Conservation (phyloP, 2,329 filamentous ascomycete species). For the Exophiala xenobiotica region DNA sequence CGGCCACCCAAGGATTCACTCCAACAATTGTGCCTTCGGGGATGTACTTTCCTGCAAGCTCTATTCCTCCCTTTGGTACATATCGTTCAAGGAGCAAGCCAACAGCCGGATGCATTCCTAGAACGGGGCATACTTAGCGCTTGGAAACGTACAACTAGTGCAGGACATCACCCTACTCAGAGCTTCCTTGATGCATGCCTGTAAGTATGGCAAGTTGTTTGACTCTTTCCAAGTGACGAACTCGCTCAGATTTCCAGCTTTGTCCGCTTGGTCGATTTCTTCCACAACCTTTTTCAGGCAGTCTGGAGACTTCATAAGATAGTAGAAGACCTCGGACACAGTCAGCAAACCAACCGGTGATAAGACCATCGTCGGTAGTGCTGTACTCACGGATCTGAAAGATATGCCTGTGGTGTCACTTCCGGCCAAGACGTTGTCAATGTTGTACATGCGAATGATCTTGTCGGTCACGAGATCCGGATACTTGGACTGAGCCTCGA, state of each 20-base stretch:
- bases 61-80: slow-evolving; percentile 22
- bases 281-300: slow-evolving; percentile 7
- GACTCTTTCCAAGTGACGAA: slow-evolving; percentile 11
- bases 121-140: no score
- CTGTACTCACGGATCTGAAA: slow-evolving; percentile 6
- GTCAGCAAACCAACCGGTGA: no score
- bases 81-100: slow-evolving; percentile 27
- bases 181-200: slow-evolving; percentile 19
- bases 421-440: slow-evolving; percentile 14
- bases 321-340: slow-evolving; percentile 27
- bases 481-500: slow-evolving; percentile 6
- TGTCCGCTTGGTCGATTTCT: slow-evolving; percentile 10
- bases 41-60: slow-evolving; percentile 11
- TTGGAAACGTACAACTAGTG: no score
- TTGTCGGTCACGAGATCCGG: slow-evolving; percentile 4
- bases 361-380: no score
- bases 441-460: background rate
- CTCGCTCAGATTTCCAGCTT: slow-evolving; percentile 5
- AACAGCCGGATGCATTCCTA: slow-evolving; percentile 22
- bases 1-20: background rate
- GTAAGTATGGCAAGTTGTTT: slow-evolving; percentile 12
- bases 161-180: slow-evolving; percentile 6
- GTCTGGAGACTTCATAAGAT: slow-evolving; percentile 48
- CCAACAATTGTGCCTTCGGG: background rate
- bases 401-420: slow-evolving; percentile 19